Evolutionary conservation across 805 yeast genomes (phyloP).

Genomic region (Starmera amethionina): DNA sequence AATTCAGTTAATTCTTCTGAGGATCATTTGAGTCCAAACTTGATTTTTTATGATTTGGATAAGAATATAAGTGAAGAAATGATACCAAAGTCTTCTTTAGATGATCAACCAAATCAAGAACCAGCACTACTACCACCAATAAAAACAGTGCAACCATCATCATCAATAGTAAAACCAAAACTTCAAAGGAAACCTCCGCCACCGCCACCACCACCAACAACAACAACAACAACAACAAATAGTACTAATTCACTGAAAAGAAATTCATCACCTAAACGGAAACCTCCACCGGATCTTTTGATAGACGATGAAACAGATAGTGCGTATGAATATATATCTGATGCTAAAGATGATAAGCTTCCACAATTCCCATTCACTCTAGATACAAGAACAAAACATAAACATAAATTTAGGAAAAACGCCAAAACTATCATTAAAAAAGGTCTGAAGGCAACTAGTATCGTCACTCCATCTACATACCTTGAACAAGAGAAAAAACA

Average conservation of each 20-base stretch:
- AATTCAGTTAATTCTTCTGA: background rate
- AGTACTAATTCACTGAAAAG: conserved; percentile 2
- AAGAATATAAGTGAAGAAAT: too few relatives aligned
- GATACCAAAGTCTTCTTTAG: too few relatives aligned
- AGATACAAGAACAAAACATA: conserved; percentile 3
- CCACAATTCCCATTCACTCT: conserved; percentile 13
- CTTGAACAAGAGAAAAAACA: background rate
- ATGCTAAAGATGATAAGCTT: conserved; percentile 8
- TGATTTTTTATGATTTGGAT: too few relatives aligned
- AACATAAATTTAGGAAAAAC: conserved; percentile 10
- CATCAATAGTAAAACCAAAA: background rate
- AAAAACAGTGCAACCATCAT: background rate
- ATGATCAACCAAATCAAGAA: background rate
- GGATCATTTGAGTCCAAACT: too few relatives aligned
- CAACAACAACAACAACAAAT: background rate
- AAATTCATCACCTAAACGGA: conserved; percentile 14
- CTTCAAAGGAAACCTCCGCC: background rate
- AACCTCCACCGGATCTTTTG: conserved; percentile 12
- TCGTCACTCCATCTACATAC: background rate
- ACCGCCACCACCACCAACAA: background rate
- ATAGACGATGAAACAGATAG: background rate
- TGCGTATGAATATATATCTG: conserved; percentile 2
- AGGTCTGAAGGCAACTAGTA: conserved; percentile 9
- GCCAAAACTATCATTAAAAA: conserved; percentile 16
- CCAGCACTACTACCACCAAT: background rate